Percentiles rank a stretch among this genome's conserved stretches.
Conservation (phyloP, 305 asterid genomes). For the Euphrasia arctica region DNA sequence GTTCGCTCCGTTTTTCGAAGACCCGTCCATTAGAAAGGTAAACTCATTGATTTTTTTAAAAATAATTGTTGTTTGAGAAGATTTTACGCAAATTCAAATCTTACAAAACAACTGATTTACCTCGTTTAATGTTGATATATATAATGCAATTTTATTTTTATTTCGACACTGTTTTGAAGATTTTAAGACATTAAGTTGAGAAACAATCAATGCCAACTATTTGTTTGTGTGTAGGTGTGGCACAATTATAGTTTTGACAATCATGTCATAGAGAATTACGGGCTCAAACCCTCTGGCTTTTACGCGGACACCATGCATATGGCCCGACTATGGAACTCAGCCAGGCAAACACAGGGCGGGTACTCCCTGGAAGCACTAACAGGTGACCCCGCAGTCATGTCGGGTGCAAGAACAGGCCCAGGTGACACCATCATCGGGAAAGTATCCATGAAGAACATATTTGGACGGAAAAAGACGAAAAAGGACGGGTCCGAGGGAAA, state of each 20-base stretch:
- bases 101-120: neutral
- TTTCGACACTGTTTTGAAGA: neutral
- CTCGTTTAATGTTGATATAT: neutral
- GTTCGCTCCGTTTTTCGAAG: constrained; percentile 88
- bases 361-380: constrained; percentile 97
- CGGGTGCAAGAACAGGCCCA: constrained; percentile 54
- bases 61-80: neutral
- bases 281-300: constrained; percentile 77
- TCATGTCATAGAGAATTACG: constrained; percentile 87
- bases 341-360: constrained; percentile 81
- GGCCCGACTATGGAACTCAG: constrained; percentile 96
- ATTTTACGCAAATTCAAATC: neutral
- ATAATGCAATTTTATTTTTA: neutral
- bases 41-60: neutral
- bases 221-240: constrained; percentile 73
- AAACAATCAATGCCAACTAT: neutral
- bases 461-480: constrained; percentile 71
- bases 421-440: constrained; percentile 76
- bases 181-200: neutral
- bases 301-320: constrained; percentile 98
- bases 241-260: constrained; percentile 97
- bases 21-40: constrained; percentile 76
- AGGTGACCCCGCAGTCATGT: constrained; percentile 63
- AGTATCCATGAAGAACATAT: constrained; percentile 89
- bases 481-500: constrained; percentile 95